A percentile compares a stretch with the other conserved stretches of the same genome.
phyloP scores from a whole-genome alignment of 2,329 filamentous ascomycete genomes.

The Alternaria incomplexa region DNA sequence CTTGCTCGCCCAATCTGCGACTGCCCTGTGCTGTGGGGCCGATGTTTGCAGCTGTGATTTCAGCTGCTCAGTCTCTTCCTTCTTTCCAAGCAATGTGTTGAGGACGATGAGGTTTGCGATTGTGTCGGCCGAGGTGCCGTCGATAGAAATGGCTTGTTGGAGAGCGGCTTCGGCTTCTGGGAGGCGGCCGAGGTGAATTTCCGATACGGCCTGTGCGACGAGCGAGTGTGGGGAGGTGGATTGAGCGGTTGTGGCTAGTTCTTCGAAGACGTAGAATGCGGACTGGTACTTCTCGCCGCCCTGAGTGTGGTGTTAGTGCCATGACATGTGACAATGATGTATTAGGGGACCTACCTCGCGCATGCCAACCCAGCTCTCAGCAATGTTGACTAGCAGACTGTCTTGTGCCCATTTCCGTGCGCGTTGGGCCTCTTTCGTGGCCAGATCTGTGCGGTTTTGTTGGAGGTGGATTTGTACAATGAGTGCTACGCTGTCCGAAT shows the following conservation, averaged over 20 bases:
- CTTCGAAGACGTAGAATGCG: conserved; percentile 96
- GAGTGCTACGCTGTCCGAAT: conserved; percentile 71
- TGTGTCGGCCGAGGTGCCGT: conserved; percentile 72
- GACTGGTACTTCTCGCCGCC: conserved; percentile 96
- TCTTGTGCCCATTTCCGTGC: conserved; percentile 96
- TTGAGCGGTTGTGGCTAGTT: conserved; percentile 85
- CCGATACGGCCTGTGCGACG: conserved; percentile 86
- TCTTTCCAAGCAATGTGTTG: conserved; percentile 75
- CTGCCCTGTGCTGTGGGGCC: conserved; percentile 71
- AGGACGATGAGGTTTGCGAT: conserved; percentile 85
- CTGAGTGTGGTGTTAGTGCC: conserved; percentile 53
- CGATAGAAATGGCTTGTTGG: conserved; percentile 77
- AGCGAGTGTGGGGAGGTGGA: conserved; percentile 78
- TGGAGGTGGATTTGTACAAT: conserved; percentile 91
- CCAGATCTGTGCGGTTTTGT: conserved; percentile 90
- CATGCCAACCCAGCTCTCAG: conserved; percentile 93
- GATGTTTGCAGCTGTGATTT: conserved; percentile 58
- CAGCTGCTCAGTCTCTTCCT: conserved; percentile 63
- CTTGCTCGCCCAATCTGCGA: conserved; percentile 82
- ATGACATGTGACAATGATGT: neutral
- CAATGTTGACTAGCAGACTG: conserved; percentile 88
- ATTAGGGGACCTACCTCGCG: conserved; percentile 68
- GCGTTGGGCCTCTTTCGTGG: conserved; percentile 83
- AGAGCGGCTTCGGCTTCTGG: conserved; percentile 90
- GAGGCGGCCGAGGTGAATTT: conserved; percentile 85